Conservation (phyloP, 352 stramenopile species). For the Elongisporangium anandrum region DNA sequence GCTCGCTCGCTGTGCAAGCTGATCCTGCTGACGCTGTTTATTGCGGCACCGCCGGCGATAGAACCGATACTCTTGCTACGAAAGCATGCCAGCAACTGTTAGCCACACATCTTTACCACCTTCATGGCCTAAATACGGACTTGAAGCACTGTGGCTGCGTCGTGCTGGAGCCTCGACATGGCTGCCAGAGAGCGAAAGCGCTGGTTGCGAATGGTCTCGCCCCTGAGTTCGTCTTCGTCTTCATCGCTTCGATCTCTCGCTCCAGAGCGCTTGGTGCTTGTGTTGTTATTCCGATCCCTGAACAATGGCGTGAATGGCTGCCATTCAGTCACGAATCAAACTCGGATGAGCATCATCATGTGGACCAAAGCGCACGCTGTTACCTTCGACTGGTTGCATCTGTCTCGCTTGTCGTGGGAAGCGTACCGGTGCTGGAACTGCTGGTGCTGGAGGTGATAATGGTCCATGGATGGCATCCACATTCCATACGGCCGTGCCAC, state of each 20-base stretch:
- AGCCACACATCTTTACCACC: background rate
- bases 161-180: constrained; percentile 41
- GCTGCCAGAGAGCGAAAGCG: constrained; percentile 38
- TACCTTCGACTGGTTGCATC: background rate
- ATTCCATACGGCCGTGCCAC: background rate
- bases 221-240: background rate
- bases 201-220: constrained; percentile 21
- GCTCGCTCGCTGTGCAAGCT: constrained; percentile 12
- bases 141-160: constrained; percentile 37
- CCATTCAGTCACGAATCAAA: too few relatives aligned
- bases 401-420: background rate
- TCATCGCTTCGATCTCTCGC: background rate
- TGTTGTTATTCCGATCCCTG: background rate
- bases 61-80: constrained; percentile 38
- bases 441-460: constrained; percentile 2
- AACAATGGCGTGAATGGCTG: background rate
- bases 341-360: too few relatives aligned
- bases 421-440: constrained; percentile 3
- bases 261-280: background rate
- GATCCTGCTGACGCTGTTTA: constrained; percentile 11
- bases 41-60: constrained; percentile 23
- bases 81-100: background rate
- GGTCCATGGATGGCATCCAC: background rate
- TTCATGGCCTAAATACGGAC: constrained; percentile 7
- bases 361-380: background rate